A percentile compares a stretch with the other conserved stretches of the same genome.
These are phyloP conservation scores for Coemansia sp. DNA, from an alignment of 192 early-diverging fungal species.

Conservation along the genomic window DNA sequence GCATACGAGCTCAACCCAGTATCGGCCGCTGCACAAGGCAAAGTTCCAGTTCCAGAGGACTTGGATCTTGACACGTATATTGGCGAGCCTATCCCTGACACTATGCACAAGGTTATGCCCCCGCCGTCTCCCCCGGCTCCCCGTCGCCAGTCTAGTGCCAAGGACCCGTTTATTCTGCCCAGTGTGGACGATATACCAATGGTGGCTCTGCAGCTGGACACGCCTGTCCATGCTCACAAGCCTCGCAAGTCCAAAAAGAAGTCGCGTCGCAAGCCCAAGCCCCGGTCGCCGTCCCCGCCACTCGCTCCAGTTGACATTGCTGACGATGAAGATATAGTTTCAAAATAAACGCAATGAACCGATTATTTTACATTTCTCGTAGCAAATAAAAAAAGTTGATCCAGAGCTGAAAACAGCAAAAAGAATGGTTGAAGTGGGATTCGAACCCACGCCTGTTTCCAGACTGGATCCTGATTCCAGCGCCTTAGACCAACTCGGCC, in stretches of 20 bases:
- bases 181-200: constrained; percentile 84
- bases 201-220: constrained; percentile 65
- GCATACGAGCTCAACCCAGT: constrained; percentile 88
- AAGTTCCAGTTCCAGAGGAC: constrained; percentile 84
- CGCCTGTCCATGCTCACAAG: constrained; percentile 4
- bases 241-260: constrained; percentile 26
- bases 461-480: neutral
- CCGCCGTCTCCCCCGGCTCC: constrained; percentile 36
- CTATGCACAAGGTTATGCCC: constrained; percentile 55
- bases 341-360: neutral
- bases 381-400: neutral
- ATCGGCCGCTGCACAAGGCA: constrained; percentile 82
- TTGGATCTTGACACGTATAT: constrained; percentile 84
- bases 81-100: constrained; percentile 67
- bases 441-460: constrained; percentile 6
- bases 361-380: too few species aligned
- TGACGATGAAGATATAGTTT: constrained; percentile 43
- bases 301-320: constrained; percentile 41
- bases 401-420: neutral
- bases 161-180: constrained; percentile 58
- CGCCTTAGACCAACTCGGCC: constrained; percentile 8
- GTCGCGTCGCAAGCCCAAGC: constrained; percentile 11
- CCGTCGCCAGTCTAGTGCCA: constrained; percentile 40
- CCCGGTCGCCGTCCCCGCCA: constrained; percentile 29
- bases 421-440: constrained; percentile 11